Conservation (phyloP, 176 grass and related monocot species). For the Guadua angustifolia region DNA sequence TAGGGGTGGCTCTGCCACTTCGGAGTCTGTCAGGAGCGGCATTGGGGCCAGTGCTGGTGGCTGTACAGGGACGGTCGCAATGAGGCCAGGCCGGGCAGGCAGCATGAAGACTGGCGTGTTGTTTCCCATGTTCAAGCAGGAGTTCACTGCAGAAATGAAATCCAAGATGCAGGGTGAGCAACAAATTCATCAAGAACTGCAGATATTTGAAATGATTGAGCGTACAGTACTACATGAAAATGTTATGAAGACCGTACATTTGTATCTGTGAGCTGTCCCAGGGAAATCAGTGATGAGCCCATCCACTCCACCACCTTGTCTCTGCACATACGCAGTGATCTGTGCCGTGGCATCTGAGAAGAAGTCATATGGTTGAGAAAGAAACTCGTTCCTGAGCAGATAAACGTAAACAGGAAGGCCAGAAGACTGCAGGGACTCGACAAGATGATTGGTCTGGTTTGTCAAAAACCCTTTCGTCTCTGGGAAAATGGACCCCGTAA, state of each 20-base stretch:
- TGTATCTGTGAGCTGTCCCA: slow-evolving; percentile 69
- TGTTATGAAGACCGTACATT: slow-evolving; percentile 43
- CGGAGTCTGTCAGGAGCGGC: slow-evolving; percentile 51
- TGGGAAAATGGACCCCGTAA: slow-evolving; percentile 58
- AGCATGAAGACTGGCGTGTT: slow-evolving; percentile 42
- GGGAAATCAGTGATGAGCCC: slow-evolving; percentile 89
- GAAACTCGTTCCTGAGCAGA: slow-evolving; percentile 76
- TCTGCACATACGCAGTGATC: slow-evolving; percentile 66
- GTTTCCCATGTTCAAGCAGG: slow-evolving; percentile 63
- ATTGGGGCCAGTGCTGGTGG: slow-evolving; percentile 56
- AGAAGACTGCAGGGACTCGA: slow-evolving; percentile 52
- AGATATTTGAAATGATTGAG: slow-evolving; percentile 13
- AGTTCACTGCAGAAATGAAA: slow-evolving; percentile 55
- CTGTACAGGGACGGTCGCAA: background rate
- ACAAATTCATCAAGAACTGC: background rate
- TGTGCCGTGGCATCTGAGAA: slow-evolving; percentile 62
- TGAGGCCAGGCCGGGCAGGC: slow-evolving; percentile 32
- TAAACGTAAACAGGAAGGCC: slow-evolving; percentile 74
- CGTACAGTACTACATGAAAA: background rate
- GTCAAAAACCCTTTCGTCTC: slow-evolving; percentile 24
- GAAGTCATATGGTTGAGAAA: slow-evolving; percentile 74
- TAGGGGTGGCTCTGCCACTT: slow-evolving; percentile 70
- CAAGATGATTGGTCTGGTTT: slow-evolving; percentile 57
- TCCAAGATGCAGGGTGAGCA: background rate
- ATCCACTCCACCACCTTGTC: slow-evolving; percentile 57